Evolutionary conservation across 768 basidiomycete species (phyloP).

Genomic region (Lepiota brunneoincarnata): DNA sequence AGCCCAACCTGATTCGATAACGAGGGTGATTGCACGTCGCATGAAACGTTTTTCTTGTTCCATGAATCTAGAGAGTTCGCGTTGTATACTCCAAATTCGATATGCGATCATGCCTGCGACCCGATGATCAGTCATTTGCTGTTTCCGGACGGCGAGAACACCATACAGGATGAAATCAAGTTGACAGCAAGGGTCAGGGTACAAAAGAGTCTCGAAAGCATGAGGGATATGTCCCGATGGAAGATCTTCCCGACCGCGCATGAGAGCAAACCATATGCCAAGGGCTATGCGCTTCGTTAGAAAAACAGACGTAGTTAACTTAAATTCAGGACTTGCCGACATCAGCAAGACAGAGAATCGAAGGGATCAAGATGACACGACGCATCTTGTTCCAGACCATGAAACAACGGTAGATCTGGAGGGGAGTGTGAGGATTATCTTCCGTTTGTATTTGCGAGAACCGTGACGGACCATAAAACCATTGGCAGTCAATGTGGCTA

Average conservation of each 20-base stretch:
- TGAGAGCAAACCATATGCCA: background rate
- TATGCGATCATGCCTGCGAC: background rate
- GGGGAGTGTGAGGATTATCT: background rate
- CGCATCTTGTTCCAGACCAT: constrained; percentile 8
- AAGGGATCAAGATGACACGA: constrained; percentile 6
- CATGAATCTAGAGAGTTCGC: background rate
- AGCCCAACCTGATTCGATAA: background rate
- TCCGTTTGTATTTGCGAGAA: background rate
- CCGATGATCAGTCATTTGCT: background rate
- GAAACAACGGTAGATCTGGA: constrained; percentile 13
- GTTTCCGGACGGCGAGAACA: no score
- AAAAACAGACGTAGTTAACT: no score
- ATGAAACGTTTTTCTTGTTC: background rate
- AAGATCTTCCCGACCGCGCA: background rate
- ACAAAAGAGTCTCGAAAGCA: background rate
- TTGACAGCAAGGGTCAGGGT: background rate
- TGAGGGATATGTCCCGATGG: background rate
- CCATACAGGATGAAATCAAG: background rate
- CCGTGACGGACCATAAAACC: constrained; percentile 3
- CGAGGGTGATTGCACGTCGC: background rate
- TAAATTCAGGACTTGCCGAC: background rate
- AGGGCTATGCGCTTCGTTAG: background rate
- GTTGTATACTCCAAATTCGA: background rate
- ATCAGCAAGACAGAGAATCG: background rate
- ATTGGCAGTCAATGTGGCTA: background rate